phyloP scores from a whole-genome alignment of 768 basidiomycete genomes.

The Leccinum fibrillosum region DNA sequence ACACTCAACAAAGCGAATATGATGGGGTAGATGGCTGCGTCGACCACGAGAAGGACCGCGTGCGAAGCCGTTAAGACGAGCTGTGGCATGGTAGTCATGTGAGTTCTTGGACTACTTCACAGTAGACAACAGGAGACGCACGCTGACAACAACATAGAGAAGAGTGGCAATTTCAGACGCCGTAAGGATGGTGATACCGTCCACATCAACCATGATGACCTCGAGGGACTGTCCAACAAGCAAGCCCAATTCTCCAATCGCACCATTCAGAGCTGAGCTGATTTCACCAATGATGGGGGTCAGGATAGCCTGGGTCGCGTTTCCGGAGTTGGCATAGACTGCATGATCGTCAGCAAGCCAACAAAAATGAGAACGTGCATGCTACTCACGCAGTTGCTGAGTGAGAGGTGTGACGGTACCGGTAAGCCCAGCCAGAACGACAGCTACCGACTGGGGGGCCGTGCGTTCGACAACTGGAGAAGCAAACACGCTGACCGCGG shows the following conservation, averaged over 20 bases:
- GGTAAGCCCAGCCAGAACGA: constrained; percentile 2
- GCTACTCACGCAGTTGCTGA: constrained; percentile 9
- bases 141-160: neutral
- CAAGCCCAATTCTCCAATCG: constrained; percentile 2
- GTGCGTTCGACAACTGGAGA: constrained; percentile 8
- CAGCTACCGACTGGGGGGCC: constrained; percentile 2
- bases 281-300: constrained; percentile 6
- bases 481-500: constrained; percentile 7
- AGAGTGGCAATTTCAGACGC: constrained; percentile 6
- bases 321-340: constrained; percentile 11
- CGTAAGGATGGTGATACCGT: neutral
- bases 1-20: neutral
- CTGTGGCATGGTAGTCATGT: neutral
- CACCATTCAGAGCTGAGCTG: constrained; percentile 1
- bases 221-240: constrained; percentile 3
- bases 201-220: constrained; percentile 4
- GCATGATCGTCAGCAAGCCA: neutral
- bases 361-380: neutral
- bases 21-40: neutral
- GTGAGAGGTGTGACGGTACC: constrained; percentile 5
- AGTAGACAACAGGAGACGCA: neutral
- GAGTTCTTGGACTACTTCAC: neutral
- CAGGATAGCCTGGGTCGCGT: constrained; percentile 11
- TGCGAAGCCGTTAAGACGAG: constrained; percentile 6
- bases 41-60: constrained; percentile 11